phyloP scores from a whole-genome alignment of 2,329 filamentous ascomycete genomes.

The Colletotrichum tamarilloi region DNA sequence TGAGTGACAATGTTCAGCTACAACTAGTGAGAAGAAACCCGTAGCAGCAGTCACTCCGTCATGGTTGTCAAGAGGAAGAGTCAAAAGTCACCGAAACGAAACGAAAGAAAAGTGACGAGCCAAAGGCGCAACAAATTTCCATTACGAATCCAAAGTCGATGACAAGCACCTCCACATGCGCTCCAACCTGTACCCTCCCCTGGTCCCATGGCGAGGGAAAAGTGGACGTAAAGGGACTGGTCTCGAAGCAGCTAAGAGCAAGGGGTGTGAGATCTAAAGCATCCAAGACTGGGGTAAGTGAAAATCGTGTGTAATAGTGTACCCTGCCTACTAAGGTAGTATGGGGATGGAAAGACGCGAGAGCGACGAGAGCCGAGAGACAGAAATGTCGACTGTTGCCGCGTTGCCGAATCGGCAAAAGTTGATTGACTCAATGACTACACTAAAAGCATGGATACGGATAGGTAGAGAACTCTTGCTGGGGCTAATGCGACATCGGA shows the following conservation, averaged over 20 bases:
- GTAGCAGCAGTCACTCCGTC: neutral
- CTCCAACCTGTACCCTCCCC: slow-evolving; percentile 14
- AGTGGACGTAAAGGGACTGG: neutral
- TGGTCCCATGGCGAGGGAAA: slow-evolving; percentile 18
- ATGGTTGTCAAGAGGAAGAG: neutral
- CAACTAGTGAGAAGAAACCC: neutral
- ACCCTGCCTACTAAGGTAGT: neutral
- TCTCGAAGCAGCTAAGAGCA: slow-evolving; percentile 7
- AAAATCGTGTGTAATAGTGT: neutral
- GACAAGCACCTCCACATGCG: slow-evolving; percentile 31
- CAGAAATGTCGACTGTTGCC: neutral
- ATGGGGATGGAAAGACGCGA: neutral
- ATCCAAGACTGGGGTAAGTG: neutral
- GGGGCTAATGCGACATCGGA: slow-evolving; percentile 16
- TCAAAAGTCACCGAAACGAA: neutral
- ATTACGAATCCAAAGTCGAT: slow-evolving; percentile 27
- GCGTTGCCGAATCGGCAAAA: slow-evolving; percentile 27
- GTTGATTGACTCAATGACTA: neutral
- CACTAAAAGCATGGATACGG: too few relatives aligned
- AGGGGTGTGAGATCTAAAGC: neutral
- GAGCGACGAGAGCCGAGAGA: neutral
- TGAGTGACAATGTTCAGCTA: neutral
- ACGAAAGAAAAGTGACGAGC: neutral
- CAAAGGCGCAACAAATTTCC: slow-evolving; percentile 1
- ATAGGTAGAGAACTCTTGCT: too few relatives aligned